Evolutionary conservation across 495 filamentous ascomycete species (phyloP).

Genomic region (Letharia columbiana): DNA sequence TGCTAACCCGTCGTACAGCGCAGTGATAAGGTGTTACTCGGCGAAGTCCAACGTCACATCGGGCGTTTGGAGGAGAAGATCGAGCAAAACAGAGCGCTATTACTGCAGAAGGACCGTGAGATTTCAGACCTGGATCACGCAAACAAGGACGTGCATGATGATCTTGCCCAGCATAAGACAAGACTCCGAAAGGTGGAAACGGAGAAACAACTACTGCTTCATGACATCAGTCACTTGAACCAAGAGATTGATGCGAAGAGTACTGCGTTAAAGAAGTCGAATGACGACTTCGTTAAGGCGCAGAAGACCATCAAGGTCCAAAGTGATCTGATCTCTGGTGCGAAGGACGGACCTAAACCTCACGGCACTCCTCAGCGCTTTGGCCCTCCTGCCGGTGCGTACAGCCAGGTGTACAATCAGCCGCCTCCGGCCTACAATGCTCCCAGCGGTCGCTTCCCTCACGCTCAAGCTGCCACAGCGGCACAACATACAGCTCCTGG

Average conservation of each 20-base stretch:
- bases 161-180: not conserved
- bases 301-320: constrained; percentile 28
- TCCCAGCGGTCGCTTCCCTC: not conserved
- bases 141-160: not conserved
- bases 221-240: not conserved
- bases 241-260: not conserved
- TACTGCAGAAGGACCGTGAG: not conserved
- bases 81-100: not conserved
- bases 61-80: constrained; percentile 1
- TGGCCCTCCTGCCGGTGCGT: not conserved
- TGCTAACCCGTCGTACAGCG: not conserved
- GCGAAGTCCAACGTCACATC: not conserved
- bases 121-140: not conserved
- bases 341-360: not conserved
- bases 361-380: not conserved
- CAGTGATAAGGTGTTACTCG: not conserved
- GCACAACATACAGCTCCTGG: not conserved
- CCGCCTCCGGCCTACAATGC: constrained; percentile 8
- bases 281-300: constrained; percentile 23
- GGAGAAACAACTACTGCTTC: not conserved
- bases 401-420: not conserved
- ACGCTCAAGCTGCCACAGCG: not conserved
- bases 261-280: constrained; percentile 6
- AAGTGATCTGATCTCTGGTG: constrained; percentile 28
- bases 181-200: not conserved